Base-by-base conservation (phyloP, 83 land plant genomes). In the Diphasiastrum complanatum region DNA sequence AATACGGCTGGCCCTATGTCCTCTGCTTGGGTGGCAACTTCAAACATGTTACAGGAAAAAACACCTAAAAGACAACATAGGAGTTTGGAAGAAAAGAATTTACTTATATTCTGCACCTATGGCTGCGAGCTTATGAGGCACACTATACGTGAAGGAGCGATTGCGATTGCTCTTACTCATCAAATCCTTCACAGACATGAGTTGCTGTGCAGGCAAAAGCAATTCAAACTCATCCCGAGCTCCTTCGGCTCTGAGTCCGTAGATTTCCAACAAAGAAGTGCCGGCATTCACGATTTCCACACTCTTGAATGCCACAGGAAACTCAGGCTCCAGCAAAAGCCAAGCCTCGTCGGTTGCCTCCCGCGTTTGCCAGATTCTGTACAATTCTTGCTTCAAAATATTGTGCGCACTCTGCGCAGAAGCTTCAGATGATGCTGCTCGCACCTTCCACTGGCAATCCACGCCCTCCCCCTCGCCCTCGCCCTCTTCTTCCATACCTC, bases 211-310 rank as follows among this genome's bases (percentile, higher is more conserved):
- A 0, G 76, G 67, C 34, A 73, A 67, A 25, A 73, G 34, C 40
- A 73, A 50, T 40, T 59, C 72, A 33, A 54, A 70, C 24, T 64
- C 45, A 8, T 43, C 33, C 1, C 33, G 46, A 0, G 54, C 30
- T 25, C 5, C 33, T 6, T 73, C 60, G 22, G 59, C 76, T 23
- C 58, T 60, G 48, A 67, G 38, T 12, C 76, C 76, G 52, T 59
- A 59, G 1, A 73, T 41, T 28, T 73, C 76, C n/a, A 73, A n/a
- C 6, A 73, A 65, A 34, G 71, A 54, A 1, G 76, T 31, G 29
- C 76, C 76, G 14, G 76, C 76, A 29, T 73, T 73, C 51, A 67
- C 71, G 49, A 73, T 60, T 56, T 73, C 71, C 36, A 73, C 37
- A 6, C 33, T 31, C 6, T 51, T 24, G 53, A 73, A 55, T 1